A percentile compares a stretch with the other conserved stretches of the same genome.
Conservation (phyloP, 2,329 filamentous ascomycete genomes). For the Alternaria longipes region DNA sequence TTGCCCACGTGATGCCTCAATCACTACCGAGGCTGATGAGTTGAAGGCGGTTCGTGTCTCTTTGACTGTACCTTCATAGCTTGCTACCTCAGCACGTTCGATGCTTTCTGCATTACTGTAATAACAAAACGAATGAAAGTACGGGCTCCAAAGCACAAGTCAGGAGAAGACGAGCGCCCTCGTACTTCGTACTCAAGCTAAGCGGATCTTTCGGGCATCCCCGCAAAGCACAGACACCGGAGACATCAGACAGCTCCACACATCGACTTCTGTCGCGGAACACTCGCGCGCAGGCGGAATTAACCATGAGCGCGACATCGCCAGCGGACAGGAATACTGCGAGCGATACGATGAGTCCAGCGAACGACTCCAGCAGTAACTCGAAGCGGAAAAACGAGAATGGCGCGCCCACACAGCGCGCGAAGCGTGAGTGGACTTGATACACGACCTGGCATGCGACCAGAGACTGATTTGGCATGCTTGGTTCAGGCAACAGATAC, state of each 20-base stretch:
- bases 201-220: slow-evolving; percentile 9
- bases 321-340: slow-evolving; percentile 33
- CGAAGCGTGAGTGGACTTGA: slow-evolving; percentile 59
- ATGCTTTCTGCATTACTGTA: not conserved
- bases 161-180: not conserved
- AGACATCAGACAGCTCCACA: slow-evolving; percentile 20
- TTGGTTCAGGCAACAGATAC: slow-evolving; percentile 57
- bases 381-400: slow-evolving; percentile 58
- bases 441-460: not conserved
- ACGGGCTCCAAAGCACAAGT: not conserved
- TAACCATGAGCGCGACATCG: slow-evolving; percentile 26
- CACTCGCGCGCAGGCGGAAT: slow-evolving; percentile 15
- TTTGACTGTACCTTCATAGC: not conserved
- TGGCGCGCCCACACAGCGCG: slow-evolving; percentile 55
- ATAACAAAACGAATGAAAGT: not conserved
- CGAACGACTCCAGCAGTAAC: slow-evolving; percentile 32
- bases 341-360: slow-evolving; percentile 48
- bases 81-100: not conserved
- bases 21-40: not conserved
- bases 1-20: not conserved
- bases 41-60: not conserved
- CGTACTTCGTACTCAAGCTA: not conserved
- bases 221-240: slow-evolving; percentile 16
- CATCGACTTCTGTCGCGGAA: slow-evolving; percentile 18
- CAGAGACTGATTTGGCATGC: not conserved